These are phyloP conservation scores for Ceratocystis colombiana DNA, from an alignment of 2,329 filamentous ascomycete species.

Conservation along the genomic window DNA sequence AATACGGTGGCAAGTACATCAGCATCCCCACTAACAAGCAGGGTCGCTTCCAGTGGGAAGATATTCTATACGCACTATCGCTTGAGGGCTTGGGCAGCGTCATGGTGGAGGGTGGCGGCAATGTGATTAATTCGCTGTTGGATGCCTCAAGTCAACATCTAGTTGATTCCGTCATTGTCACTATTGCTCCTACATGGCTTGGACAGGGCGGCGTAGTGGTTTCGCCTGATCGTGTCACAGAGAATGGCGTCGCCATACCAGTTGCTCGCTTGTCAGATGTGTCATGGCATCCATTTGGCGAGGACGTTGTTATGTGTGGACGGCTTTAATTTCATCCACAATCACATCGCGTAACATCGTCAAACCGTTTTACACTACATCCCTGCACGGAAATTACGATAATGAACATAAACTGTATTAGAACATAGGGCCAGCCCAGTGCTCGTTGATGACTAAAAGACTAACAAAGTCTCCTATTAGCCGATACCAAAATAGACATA, in stretches of 20 bases:
- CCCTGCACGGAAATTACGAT: not conserved
- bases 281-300: conserved; percentile 66
- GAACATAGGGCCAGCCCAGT: conserved; percentile 18
- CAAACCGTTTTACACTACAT: too few relatives aligned
- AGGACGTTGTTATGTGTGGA: conserved; percentile 75
- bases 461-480: conserved; percentile 11
- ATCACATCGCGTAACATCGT: not conserved
- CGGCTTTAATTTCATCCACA: conserved; percentile 34
- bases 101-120: conserved; percentile 84
- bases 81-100: conserved; percentile 59
- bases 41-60: conserved; percentile 50
- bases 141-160: conserved; percentile 48
- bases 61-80: conserved; percentile 50
- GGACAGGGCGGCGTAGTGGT: conserved; percentile 73
- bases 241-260: conserved; percentile 44
- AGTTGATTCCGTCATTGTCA: conserved; percentile 72
- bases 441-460: not conserved
- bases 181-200: conserved; percentile 83
- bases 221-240: conserved; percentile 51
- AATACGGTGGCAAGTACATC: conserved; percentile 46
- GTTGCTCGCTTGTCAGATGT: conserved; percentile 57
- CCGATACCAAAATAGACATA: conserved; percentile 14
- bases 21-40: conserved; percentile 31
- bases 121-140: conserved; percentile 74
- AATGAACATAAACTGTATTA: conserved; percentile 30